Conservation (phyloP, 352 stramenopile genomes). For the Globisporangium iwayamae region DNA sequence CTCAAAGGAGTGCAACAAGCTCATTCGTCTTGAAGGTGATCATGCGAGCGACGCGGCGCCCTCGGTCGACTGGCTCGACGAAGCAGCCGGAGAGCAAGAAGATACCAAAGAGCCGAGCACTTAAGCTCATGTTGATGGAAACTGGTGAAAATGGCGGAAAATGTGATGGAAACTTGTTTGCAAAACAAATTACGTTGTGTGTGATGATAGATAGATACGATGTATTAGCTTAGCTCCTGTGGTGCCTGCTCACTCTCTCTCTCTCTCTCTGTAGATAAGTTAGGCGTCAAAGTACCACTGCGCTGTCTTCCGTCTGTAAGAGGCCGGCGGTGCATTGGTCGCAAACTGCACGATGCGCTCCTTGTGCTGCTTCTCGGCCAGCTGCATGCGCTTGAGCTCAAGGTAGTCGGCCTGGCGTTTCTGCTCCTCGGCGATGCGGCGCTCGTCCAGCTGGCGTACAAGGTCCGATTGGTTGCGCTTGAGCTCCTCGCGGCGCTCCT, state of each 20-base stretch:
- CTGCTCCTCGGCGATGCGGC: slow-evolving; percentile 44
- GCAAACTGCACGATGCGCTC: slow-evolving; percentile 61
- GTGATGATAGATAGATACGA: slow-evolving; percentile 8
- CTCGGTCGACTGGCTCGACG: slow-evolving; percentile 31
- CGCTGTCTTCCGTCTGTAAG: slow-evolving; percentile 67
- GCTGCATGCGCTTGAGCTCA: slow-evolving; percentile 75
- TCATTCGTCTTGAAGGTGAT: slow-evolving; percentile 60
- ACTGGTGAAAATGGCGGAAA: background rate
- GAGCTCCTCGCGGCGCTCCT: slow-evolving; percentile 52
- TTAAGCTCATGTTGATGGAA: background rate
- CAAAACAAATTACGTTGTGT: background rate
- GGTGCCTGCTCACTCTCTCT: too few relatives aligned
- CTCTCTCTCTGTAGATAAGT: slow-evolving; percentile 2
- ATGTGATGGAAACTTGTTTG: background rate
- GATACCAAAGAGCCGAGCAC: slow-evolving; percentile 4
- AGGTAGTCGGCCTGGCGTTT: slow-evolving; percentile 67
- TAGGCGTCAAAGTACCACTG: slow-evolving; percentile 84
- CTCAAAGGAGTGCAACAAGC: slow-evolving; percentile 75
- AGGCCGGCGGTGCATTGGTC: slow-evolving; percentile 36
- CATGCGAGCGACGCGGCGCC: slow-evolving; percentile 15
- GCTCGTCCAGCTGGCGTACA: slow-evolving; percentile 54
- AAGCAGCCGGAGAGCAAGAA: slow-evolving; percentile 26
- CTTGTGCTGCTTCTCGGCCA: slow-evolving; percentile 74
- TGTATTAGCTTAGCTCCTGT: background rate
- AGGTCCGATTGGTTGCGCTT: slow-evolving; percentile 70